These are phyloP conservation scores for Akebia trifoliata DNA, from an alignment of 164 flowering plant genomes.

Conservation along the genomic window DNA sequence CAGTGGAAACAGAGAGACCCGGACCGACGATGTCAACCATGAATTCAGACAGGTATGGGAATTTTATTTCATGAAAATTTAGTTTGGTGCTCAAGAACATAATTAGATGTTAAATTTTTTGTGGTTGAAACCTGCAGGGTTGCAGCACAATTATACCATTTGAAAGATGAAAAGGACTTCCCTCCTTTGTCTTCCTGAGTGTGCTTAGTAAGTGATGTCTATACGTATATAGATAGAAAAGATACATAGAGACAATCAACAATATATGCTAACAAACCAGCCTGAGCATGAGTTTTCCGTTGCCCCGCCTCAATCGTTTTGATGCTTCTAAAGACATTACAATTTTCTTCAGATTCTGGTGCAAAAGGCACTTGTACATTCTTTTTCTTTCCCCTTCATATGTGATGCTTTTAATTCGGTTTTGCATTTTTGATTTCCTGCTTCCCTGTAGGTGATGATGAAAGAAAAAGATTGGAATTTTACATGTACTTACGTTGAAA, in stretches of 20 bases:
- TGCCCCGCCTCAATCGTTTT: too few species aligned
- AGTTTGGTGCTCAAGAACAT: background rate
- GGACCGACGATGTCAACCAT: conserved; percentile 20
- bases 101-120: conserved; percentile 5
- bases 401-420: too few species aligned
- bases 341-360: too few species aligned
- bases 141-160: conserved; percentile 31
- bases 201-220: conserved; percentile 7
- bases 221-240: too few species aligned
- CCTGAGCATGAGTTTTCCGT: background rate
- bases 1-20: conserved; percentile 6
- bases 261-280: conserved; percentile 22
- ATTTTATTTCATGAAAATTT: background rate
- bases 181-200: conserved; percentile 48
- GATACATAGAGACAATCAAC: conserved; percentile 4
- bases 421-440: too few species aligned
- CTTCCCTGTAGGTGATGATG: too few species aligned
- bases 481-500: too few species aligned
- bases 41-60: conserved; percentile 48
- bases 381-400: too few species aligned
- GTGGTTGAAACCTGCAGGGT: conserved; percentile 34
- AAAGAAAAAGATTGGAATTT: too few species aligned
- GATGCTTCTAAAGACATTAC: too few species aligned
- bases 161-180: conserved; percentile 63
- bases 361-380: too few species aligned